Evolutionary conservation across 192 early-diverging fungal genomes (phyloP).

Genomic region (Phlyctochytrium bullatum): DNA sequence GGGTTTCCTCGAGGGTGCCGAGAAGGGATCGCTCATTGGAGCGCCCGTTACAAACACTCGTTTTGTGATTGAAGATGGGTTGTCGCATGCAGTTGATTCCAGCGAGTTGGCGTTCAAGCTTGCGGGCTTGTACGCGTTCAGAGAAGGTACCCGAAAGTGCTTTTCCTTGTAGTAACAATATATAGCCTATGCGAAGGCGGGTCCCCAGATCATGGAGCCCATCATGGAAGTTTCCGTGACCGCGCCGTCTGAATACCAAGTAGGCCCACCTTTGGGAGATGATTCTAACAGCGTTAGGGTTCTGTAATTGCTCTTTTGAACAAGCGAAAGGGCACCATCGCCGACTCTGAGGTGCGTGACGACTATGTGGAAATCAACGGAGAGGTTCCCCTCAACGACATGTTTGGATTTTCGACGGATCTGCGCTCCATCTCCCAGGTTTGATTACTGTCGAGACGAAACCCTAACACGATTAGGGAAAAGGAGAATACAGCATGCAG

Average conservation of each 20-base stretch:
- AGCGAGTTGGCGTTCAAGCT: constrained; percentile 94
- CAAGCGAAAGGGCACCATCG: constrained; percentile 95
- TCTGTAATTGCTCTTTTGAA: constrained; percentile 88
- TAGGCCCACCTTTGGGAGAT: too few species aligned
- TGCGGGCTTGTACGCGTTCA: constrained; percentile 82
- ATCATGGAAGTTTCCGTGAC: constrained; percentile 93
- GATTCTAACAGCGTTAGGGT: too few species aligned
- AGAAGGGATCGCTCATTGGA: constrained; percentile 90
- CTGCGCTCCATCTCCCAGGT: constrained; percentile 75
- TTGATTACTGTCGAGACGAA: background rate
- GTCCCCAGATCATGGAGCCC: constrained; percentile 87
- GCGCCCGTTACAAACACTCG: constrained; percentile 83
- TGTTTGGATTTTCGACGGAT: constrained; percentile 99
- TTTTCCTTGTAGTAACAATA: constrained; percentile 1
- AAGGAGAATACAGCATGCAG: constrained; percentile 98
- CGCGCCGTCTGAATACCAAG: constrained; percentile 87
- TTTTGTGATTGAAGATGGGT: constrained; percentile 89
- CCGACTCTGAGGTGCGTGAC: constrained; percentile 89
- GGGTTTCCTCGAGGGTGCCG: constrained; percentile 85
- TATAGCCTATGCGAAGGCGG: constrained; percentile 76
- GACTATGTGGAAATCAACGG: constrained; percentile 84
- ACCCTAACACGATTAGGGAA: constrained; percentile 60
- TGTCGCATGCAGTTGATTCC: constrained; percentile 91
- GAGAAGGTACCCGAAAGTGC: constrained; percentile 52
- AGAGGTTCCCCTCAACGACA: constrained; percentile 94